Conservation (phyloP, 352 stramenopile genomes). For the Phytophthora pluvialis region DNA sequence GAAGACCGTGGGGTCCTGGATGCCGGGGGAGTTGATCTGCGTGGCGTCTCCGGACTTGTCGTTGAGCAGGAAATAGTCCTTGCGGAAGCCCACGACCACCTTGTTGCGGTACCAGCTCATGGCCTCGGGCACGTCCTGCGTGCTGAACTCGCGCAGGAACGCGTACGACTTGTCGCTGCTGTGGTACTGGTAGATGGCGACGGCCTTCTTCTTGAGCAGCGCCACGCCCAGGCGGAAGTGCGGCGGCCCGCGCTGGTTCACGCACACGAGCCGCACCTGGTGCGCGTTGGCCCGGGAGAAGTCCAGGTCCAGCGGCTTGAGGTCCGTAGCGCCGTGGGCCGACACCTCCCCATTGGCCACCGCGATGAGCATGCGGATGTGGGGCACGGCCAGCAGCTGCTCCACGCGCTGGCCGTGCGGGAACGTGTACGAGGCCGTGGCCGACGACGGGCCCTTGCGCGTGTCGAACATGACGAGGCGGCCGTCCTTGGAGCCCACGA, state of each 20-base stretch:
- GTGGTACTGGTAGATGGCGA: conserved; percentile 88
- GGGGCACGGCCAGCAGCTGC: conserved; percentile 83
- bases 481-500: conserved; percentile 80
- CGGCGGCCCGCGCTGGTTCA: conserved; percentile 85
- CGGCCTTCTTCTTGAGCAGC: conserved; percentile 63
- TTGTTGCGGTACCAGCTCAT: conserved; percentile 92
- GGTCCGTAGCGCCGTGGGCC: conserved; percentile 78
- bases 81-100: conserved; percentile 77
- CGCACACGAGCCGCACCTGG: conserved; percentile 72
- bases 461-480: conserved; percentile 90
- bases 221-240: conserved; percentile 85
- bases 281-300: conserved; percentile 80
- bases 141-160: conserved; percentile 80
- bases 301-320: conserved; percentile 80
- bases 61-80: conserved; percentile 84
- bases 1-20: conserved; percentile 71
- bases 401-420: conserved; percentile 75
- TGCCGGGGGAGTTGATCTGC: conserved; percentile 72
- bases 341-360: conserved; percentile 78
- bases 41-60: conserved; percentile 81
- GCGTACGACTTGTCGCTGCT: conserved; percentile 80
- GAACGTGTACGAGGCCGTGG: conserved; percentile 73
- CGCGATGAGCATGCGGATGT: conserved; percentile 89
- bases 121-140: conserved; percentile 73
- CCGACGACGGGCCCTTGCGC: conserved; percentile 72